A percentile compares a stretch with the other conserved stretches of the same genome.
Evolutionary conservation across 768 basidiomycete genomes (phyloP).

Genomic region (Lentinus tigrinus): DNA sequence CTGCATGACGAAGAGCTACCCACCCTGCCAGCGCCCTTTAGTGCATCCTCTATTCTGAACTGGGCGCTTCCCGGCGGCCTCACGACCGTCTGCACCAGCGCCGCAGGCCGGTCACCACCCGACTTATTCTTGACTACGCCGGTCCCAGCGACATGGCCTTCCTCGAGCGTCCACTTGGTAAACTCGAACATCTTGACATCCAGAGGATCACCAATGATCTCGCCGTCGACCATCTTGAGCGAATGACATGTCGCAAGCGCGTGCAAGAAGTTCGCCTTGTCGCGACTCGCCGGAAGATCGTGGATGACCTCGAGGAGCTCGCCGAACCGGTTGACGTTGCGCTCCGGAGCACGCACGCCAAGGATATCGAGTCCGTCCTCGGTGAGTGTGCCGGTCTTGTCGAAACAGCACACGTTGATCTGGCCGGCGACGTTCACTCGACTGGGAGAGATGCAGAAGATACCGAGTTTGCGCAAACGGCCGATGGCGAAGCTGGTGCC

Average conservation of each 20-base stretch:
- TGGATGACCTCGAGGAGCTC: conserved; percentile 86
- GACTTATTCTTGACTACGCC: conserved; percentile 65
- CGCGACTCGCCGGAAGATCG: conserved; percentile 70
- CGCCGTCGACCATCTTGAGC: conserved; percentile 83
- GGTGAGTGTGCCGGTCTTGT: conserved; percentile 98
- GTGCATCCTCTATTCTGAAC: conserved; percentile 90
- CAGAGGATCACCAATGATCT: conserved; percentile 91
- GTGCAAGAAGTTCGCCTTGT: conserved; percentile 85
- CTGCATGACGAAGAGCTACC: conserved; percentile 14
- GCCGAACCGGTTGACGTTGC: conserved; percentile 75
- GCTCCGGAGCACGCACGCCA: conserved; percentile 85
- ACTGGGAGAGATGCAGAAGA: conserved; percentile 96
- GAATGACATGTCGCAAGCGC: conserved; percentile 97
- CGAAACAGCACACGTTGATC: conserved; percentile 96
- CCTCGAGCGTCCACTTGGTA: conserved; percentile 94
- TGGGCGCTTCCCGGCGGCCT: conserved; percentile 91
- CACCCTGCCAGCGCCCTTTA: conserved; percentile 81
- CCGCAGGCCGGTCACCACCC: conserved; percentile 68
- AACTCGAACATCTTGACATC: conserved; percentile 99
- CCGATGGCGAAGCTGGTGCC: conserved; percentile 94
- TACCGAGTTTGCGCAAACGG: conserved; percentile 80
- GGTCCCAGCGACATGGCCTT: conserved; percentile 73
- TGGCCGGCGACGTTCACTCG: conserved; percentile 95
- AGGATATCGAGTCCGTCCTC: conserved; percentile 98
- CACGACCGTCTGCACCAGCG: conserved; percentile 94